These are phyloP conservation scores for Amphibolis antarctica DNA, from an alignment of 106 monocot genomes.

Conservation along the genomic window DNA sequence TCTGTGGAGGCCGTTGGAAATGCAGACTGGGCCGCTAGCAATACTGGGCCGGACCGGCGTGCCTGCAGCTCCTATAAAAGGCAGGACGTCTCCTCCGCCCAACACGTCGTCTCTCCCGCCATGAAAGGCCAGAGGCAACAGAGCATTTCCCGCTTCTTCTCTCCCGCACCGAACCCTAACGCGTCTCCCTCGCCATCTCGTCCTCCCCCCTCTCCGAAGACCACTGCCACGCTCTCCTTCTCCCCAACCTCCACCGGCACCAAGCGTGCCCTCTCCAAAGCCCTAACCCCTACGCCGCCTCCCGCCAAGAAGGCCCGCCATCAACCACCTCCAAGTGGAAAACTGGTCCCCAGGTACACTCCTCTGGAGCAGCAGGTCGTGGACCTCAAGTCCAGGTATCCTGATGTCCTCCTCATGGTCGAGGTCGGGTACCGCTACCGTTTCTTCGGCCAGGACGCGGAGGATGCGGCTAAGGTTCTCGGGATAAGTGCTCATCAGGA, in stretches of 20 bases:
- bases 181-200: conserved; percentile 6
- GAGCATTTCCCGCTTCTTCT: conserved; percentile 88
- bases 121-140: conserved; percentile 94
- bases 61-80: too few species aligned
- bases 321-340: neutral
- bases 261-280: conserved; percentile 28
- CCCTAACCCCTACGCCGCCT: conserved; percentile 18
- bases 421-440: conserved; percentile 93
- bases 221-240: conserved; percentile 62
- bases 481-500: conserved; percentile 69
- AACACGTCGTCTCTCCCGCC: neutral
- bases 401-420: conserved; percentile 77
- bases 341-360: conserved; percentile 38
- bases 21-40: too few species aligned
- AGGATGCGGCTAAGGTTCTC: conserved; percentile 51
- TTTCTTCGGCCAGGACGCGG: conserved; percentile 90
- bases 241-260: conserved; percentile 28
- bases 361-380: conserved; percentile 86
- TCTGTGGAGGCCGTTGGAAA: too few species aligned
- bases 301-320: conserved; percentile 16
- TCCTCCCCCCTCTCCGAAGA: conserved; percentile 31
- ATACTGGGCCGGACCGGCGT: too few species aligned
- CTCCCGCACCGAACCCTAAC: conserved; percentile 29
- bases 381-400: conserved; percentile 59
- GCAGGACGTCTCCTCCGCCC: too few species aligned